Evolutionary conservation across 805 yeast genomes (phyloP), one percentile per base, ranked within the genome.

Genomic region (Candida ortonii): DNA sequence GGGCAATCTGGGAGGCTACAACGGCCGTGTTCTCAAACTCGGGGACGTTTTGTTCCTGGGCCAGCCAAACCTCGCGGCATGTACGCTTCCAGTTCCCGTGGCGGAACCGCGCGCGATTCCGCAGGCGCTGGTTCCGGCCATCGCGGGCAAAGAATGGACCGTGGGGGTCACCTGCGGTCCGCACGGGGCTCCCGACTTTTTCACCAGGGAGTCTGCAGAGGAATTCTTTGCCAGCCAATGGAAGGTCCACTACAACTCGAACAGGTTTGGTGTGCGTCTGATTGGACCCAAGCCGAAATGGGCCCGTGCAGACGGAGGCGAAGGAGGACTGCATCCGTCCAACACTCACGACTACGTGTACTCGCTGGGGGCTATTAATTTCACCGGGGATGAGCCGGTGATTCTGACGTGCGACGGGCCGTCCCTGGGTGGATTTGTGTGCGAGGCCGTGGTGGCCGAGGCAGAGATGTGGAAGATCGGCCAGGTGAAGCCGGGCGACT

Each of bases 391-490:
- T 64, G 97, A 90, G 62, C 97, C 97, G 1, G 98, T 90, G 21
- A 88, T 90, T 45, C 71, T 90, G 60, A 87, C 97, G 3, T 86
- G 97, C 57, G 98, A 90, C 64, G 97, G 97, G 44, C 97, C 98
- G 25, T 84, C 96, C 8, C 74, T 90, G 38, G 97, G 98, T 55
- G 98, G 98, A 1, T 93, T 90, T 55, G 97, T 90, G 21, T 90
- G 97, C 63, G 84, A 88, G 56, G 97, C 95, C 7, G 97, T 93
- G 40, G 95, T 93, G 46, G 84, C 87, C 10, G 94, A 88, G 54
- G 86, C 94, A 25, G 98, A 93, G 65, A 78, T 93, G 82, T 90
- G 97, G 97, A 93, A 93, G 67, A 84, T 93, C 55, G 98, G 98
- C 29, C 97, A 90, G 66, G 89, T 86, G 26, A 89, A 85, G 61